A percentile compares a stretch with the other conserved stretches of the same genome.
Conservation (phyloP, 2,329 filamentous ascomycete genomes). For the Zymoseptoria crescenta region DNA sequence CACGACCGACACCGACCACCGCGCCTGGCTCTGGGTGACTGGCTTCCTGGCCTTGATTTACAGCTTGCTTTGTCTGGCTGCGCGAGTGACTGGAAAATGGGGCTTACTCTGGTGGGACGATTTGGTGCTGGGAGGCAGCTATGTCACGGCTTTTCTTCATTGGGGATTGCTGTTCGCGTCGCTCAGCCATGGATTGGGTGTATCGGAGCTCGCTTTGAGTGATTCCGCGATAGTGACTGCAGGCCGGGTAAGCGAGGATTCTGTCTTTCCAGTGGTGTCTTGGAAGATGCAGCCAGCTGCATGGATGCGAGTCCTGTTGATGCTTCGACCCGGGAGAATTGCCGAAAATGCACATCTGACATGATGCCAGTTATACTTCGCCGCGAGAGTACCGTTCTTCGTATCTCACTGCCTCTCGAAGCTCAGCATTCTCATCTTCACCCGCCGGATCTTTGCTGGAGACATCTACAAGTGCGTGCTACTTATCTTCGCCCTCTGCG, state of each 20-base stretch:
- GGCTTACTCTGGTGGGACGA: slow-evolving; percentile 19
- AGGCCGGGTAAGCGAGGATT: slow-evolving; percentile 4
- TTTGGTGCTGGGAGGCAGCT: slow-evolving; percentile 9
- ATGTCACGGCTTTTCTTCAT: slow-evolving; percentile 11
- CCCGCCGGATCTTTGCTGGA: slow-evolving; percentile 17
- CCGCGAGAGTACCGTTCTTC: slow-evolving; percentile 12
- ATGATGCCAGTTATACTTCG: slow-evolving; percentile 16
- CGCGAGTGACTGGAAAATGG: slow-evolving; percentile 15
- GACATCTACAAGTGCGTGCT: slow-evolving; percentile 13
- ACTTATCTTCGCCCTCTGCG: background rate
- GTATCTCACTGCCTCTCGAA: slow-evolving; percentile 16
- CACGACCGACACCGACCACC: slow-evolving; percentile 10
- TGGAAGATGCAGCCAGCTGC: background rate
- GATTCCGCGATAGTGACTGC: slow-evolving; percentile 3
- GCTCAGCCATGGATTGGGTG: slow-evolving; percentile 8
- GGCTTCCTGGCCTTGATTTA: slow-evolving; percentile 14
- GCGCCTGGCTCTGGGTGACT: slow-evolving; percentile 18
- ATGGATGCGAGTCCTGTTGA: background rate
- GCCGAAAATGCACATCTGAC: background rate
- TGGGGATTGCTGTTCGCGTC: slow-evolving; percentile 14
- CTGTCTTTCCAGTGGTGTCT: background rate
- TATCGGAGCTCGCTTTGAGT: slow-evolving; percentile 8
- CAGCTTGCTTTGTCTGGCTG: slow-evolving; percentile 16
- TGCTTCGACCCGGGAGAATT: background rate
- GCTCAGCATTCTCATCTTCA: slow-evolving; percentile 18